phyloP scores from a whole-genome alignment of 371 early-diverging fungal genomes.

The Apophysomyces variabilis region DNA sequence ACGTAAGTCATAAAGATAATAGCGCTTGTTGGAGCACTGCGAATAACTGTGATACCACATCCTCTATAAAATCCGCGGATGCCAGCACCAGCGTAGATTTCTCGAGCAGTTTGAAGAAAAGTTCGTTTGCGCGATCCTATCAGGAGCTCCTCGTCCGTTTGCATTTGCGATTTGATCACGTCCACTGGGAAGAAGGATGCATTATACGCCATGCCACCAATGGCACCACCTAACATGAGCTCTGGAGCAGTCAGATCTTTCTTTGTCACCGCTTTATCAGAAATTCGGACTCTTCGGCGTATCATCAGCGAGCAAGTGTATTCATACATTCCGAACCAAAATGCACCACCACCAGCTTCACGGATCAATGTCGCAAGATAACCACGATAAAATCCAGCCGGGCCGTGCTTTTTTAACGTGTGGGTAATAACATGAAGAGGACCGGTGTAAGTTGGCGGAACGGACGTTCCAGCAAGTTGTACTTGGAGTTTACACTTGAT shows the following conservation, averaged over 20 bases:
- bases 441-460: conserved; percentile 54
- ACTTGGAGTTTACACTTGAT: conserved; percentile 97
- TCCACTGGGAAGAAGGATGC: conserved; percentile 91
- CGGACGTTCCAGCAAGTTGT: conserved; percentile 60
- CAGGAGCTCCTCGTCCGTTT: conserved; percentile 76
- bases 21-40: conserved; percentile 92
- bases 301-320: conserved; percentile 69
- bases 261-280: conserved; percentile 46
- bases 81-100: conserved; percentile 81
- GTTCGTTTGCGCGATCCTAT: conserved; percentile 25
- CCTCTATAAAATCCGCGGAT: conserved; percentile 91
- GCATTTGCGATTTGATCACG: conserved; percentile 93
- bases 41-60: conserved; percentile 88
- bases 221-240: conserved; percentile 87
- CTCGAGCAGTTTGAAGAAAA: conserved; percentile 65
- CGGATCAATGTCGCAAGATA: conserved; percentile 87
- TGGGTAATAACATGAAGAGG: conserved; percentile 76
- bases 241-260: conserved; percentile 65
- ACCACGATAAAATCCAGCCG: conserved; percentile 88
- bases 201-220: conserved; percentile 95
- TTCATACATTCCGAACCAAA: conserved; percentile 97
- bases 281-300: conserved; percentile 34
- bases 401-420: conserved; percentile 72
- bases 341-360: conserved; percentile 92
- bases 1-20: conserved; percentile 90